These are phyloP conservation scores for Cordyceps pruinosa DNA, from an alignment of 2,329 filamentous ascomycete genomes.

Conservation along the genomic window DNA sequence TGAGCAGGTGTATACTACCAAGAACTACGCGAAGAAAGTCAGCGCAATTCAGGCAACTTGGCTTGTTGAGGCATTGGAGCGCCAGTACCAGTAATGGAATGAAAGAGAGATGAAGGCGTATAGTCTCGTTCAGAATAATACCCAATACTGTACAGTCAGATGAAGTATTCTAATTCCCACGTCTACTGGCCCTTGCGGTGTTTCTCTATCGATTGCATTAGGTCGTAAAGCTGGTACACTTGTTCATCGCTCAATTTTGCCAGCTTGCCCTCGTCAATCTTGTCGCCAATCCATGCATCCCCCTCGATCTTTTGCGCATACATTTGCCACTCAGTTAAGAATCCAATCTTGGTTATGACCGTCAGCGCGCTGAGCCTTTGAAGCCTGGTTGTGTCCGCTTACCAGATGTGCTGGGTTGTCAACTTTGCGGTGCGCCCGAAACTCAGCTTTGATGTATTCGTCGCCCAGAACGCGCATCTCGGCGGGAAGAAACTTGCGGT, in stretches of 20 bases:
- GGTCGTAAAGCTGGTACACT: slow-evolving; percentile 84
- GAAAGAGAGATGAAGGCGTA: background rate
- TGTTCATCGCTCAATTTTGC: slow-evolving; percentile 97
- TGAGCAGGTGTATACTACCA: slow-evolving; percentile 59
- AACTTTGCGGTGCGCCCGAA: slow-evolving; percentile 71
- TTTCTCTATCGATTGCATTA: slow-evolving; percentile 73
- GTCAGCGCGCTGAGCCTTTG: background rate
- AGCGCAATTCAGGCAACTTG: slow-evolving; percentile 54
- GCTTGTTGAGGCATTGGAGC: slow-evolving; percentile 46
- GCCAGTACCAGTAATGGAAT: slow-evolving; percentile 18
- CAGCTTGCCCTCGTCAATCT: slow-evolving; percentile 74
- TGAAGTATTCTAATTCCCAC: slow-evolving; percentile 10
- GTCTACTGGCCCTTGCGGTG: slow-evolving; percentile 21
- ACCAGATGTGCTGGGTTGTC: slow-evolving; percentile 93
- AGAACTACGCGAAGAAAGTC: slow-evolving; percentile 61
- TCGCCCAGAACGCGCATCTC: slow-evolving; percentile 82
- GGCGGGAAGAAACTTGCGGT: slow-evolving; percentile 67
- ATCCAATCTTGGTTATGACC: slow-evolving; percentile 63
- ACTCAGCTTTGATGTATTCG: slow-evolving; percentile 89
- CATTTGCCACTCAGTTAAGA: slow-evolving; percentile 91
- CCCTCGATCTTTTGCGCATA: slow-evolving; percentile 92
- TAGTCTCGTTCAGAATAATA: background rate
- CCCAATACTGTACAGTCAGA: background rate
- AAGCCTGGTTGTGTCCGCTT: slow-evolving; percentile 24
- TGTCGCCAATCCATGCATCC: slow-evolving; percentile 75